These are phyloP conservation scores for Hypericum perforatum DNA, from an alignment of 345 rosid species.

Conservation along the genomic window DNA sequence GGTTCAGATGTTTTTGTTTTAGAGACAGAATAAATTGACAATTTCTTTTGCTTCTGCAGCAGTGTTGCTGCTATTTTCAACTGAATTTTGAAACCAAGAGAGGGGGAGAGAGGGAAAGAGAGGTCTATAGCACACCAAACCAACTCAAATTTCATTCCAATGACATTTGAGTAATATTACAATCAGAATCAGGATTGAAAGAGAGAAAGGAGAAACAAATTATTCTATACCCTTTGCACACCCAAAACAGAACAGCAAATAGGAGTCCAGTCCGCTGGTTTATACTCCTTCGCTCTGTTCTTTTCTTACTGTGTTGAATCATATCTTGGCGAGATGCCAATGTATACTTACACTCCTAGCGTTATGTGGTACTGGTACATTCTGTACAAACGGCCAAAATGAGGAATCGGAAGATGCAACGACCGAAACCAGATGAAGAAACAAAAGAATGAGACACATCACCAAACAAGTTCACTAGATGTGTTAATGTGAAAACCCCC, in stretches of 20 bases:
- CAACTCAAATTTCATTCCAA: constrained; percentile 39
- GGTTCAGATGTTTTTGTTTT: no score
- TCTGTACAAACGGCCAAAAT: constrained; percentile 55
- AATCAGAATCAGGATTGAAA: constrained; percentile 26
- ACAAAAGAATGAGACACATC: constrained; percentile 40
- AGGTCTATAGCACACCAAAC: constrained; percentile 39
- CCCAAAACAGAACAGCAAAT: constrained; percentile 19
- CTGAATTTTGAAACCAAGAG: neutral
- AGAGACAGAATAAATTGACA: no score
- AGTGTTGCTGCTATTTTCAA: no score
- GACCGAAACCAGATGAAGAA: constrained; percentile 27
- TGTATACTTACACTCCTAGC: constrained; percentile 49
- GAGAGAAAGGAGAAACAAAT: constrained; percentile 15
- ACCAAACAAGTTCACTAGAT: constrained; percentile 33
- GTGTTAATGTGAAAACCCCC: constrained; percentile 25
- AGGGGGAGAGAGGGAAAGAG: neutral
- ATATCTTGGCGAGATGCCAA: constrained; percentile 50
- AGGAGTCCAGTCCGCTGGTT: constrained; percentile 39
- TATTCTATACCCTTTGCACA: constrained; percentile 54
- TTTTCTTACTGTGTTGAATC: constrained; percentile 9
- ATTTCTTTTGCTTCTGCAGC: no score
- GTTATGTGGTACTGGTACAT: constrained; percentile 20
- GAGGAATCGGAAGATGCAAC: constrained; percentile 22
- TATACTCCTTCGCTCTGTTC: constrained; percentile 25
- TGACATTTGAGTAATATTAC: constrained; percentile 32